phyloP scores from a whole-genome alignment of 768 basidiomycete species.

The Sutorius australiensis region DNA sequence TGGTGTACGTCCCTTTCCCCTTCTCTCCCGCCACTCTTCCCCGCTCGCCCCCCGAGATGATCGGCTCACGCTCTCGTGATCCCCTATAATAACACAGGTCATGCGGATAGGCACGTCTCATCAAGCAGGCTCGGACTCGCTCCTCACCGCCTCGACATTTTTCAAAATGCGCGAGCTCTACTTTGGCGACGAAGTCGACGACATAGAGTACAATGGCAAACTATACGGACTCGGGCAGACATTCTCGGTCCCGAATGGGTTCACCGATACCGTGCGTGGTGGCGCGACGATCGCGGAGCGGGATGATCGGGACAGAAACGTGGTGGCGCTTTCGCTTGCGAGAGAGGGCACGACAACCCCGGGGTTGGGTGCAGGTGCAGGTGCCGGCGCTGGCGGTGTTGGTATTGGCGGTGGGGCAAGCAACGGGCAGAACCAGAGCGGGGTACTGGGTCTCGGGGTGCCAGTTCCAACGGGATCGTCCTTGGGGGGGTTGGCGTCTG shows the following conservation, averaged over 20 bases:
- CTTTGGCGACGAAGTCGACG: conserved; percentile 88
- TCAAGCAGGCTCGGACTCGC: conserved; percentile 96
- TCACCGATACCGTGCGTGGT: conserved; percentile 60
- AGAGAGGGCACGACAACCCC: conserved; percentile 42
- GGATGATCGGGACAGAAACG: conserved; percentile 57
- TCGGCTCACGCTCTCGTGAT: neutral
- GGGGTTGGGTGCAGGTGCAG: conserved; percentile 19
- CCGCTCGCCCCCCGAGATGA: neutral
- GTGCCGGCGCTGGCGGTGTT: neutral
- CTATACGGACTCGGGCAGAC: conserved; percentile 83
- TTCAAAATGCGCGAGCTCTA: conserved; percentile 94
- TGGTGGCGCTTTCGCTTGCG: conserved; percentile 28
- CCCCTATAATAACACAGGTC: conserved; percentile 40
- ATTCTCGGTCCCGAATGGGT: conserved; percentile 63
- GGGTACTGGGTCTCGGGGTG: conserved; percentile 46
- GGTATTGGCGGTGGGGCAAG: neutral
- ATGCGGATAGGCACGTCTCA: conserved; percentile 86
- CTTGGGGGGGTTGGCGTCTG: conserved; percentile 40
- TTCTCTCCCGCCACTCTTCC: neutral
- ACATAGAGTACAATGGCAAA: conserved; percentile 75
- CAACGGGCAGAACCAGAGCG: conserved; percentile 35
- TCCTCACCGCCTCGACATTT: conserved; percentile 89
- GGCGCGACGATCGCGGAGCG: conserved; percentile 81
- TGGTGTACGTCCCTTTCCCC: conserved; percentile 55
- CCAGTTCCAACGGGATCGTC: conserved; percentile 36